A percentile compares a stretch with the other conserved stretches of the same genome.
Evolutionary conservation across 441 rosid genomes (phyloP).

Genomic region (Croton setiger): DNA sequence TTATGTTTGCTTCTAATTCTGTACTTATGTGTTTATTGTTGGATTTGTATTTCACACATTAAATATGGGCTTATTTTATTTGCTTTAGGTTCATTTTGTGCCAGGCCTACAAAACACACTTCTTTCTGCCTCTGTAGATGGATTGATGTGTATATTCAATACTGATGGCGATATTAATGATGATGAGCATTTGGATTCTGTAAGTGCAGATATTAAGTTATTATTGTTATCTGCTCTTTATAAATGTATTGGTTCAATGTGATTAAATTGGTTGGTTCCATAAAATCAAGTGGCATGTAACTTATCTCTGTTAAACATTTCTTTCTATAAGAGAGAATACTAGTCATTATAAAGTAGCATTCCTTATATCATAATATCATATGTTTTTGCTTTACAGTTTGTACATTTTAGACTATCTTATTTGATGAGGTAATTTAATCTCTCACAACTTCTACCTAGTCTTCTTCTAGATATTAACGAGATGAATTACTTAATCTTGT

Average conservation of each 20-base stretch:
- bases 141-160: constrained; percentile 75
- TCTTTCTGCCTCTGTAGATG: constrained; percentile 88
- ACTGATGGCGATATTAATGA: constrained; percentile 75
- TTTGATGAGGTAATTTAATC: background rate
- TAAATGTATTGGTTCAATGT: background rate
- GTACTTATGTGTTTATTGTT: background rate
- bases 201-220: constrained; percentile 33
- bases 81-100: constrained; percentile 64
- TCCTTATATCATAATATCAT: background rate
- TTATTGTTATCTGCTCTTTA: background rate
- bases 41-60: constrained; percentile 1
- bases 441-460: background rate
- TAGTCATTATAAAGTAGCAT: background rate
- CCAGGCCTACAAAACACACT: constrained; percentile 67
- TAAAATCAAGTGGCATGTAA: background rate
- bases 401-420: background rate
- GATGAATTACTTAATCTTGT: constrained; percentile 14
- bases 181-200: constrained; percentile 84
- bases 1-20: background rate
- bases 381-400: background rate
- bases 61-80: background rate
- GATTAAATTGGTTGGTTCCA: background rate
- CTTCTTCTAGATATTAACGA: background rate
- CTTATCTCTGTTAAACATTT: background rate
- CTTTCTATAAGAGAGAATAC: background rate